phyloP scores from a whole-genome alignment of 2,329 filamentous ascomycete genomes.

The Phialocephala sp. region DNA sequence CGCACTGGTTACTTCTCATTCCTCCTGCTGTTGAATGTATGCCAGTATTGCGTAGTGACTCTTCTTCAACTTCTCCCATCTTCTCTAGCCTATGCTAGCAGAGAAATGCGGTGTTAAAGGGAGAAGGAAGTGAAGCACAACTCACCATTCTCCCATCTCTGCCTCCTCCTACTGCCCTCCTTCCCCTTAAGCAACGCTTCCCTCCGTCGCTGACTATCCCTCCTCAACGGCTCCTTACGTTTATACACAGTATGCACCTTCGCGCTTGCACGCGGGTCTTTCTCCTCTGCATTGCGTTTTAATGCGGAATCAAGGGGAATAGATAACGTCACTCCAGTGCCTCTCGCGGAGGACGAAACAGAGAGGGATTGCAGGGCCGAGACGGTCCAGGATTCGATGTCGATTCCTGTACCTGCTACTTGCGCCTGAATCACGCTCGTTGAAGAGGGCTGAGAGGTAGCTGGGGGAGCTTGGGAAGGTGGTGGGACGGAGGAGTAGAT shows the following conservation, averaged over 20 bases:
- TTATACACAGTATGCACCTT: constrained; percentile 36
- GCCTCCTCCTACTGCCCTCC: constrained; percentile 83
- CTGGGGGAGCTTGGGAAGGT: constrained; percentile 46
- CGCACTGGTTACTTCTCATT: constrained; percentile 13
- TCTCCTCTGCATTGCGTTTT: constrained; percentile 25
- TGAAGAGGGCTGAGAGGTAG: constrained; percentile 14
- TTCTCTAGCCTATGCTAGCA: neutral
- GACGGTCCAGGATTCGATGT: constrained; percentile 72
- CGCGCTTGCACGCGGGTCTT: constrained; percentile 1
- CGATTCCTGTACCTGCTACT: constrained; percentile 44
- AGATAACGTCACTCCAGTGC: constrained; percentile 67
- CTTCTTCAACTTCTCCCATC: neutral
- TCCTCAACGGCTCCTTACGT: constrained; percentile 48
- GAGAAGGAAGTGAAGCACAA: constrained; percentile 16
- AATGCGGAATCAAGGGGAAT: constrained; percentile 71
- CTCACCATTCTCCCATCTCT: constrained; percentile 94
- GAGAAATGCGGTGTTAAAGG: constrained; percentile 6
- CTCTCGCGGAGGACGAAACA: constrained; percentile 61
- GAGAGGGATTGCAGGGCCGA: constrained; percentile 61
- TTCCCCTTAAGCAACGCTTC: constrained; percentile 77
- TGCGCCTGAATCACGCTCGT: neutral
- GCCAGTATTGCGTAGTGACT: constrained; percentile 26
- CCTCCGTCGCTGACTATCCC: constrained; percentile 62
- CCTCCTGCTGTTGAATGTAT: neutral
- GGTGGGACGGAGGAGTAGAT: constrained; percentile 60